phyloP scores from a whole-genome alignment of 2,329 filamentous ascomycete species.

The Berkeleyomyces basicola region DNA sequence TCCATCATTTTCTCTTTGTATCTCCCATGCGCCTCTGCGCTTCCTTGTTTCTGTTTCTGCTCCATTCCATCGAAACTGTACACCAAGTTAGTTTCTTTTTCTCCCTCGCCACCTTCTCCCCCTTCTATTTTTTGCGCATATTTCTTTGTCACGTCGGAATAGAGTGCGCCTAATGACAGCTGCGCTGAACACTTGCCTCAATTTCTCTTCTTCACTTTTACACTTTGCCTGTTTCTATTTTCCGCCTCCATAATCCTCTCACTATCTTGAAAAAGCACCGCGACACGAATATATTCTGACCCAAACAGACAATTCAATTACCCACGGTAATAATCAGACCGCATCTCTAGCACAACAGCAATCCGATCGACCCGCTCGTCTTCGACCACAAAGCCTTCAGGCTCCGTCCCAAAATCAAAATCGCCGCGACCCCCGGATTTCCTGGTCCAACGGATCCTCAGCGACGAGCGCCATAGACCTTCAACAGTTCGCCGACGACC shows the following conservation, averaged over 20 bases:
- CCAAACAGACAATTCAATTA: background rate
- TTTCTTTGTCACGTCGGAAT: background rate
- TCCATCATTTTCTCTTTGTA: background rate
- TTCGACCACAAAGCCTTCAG: conserved; percentile 6
- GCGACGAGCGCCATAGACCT: conserved; percentile 11
- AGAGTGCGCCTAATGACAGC: background rate
- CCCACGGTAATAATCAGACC: background rate
- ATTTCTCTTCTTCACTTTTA: background rate
- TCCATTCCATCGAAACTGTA: background rate
- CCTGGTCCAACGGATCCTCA: conserved; percentile 14
- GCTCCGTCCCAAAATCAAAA: background rate
- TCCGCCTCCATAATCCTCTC: background rate
- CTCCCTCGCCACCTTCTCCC: conserved; percentile 2
- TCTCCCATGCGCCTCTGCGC: background rate
- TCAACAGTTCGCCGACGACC: conserved; percentile 10
- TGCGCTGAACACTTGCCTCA: background rate
- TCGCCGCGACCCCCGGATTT: conserved; percentile 13
- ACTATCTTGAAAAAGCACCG: background rate
- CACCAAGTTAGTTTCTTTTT: background rate
- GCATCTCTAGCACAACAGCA: background rate
- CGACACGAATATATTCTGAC: background rate
- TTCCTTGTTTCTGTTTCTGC: background rate
- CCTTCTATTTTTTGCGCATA: background rate
- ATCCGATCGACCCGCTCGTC: background rate
- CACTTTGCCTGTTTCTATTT: background rate